A percentile compares a stretch with the other conserved stretches of the same genome.
Conservation (phyloP, 306 rosid genomes). For the Acacia confusa region DNA sequence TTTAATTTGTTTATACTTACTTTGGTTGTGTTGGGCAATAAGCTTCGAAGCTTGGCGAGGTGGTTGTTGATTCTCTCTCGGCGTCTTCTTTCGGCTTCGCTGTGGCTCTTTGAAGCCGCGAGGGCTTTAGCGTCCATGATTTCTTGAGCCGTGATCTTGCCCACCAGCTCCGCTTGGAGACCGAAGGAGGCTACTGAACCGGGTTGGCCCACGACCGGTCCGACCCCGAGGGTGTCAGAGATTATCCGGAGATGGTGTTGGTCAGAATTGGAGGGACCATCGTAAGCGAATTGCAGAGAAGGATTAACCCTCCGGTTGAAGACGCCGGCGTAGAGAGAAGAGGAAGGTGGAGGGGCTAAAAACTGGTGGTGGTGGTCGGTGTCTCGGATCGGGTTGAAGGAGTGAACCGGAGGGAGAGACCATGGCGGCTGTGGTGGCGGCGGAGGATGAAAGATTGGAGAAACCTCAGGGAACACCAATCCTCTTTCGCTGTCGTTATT, state of each 20-base stretch:
- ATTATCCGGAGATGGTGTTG: conserved; percentile 70
- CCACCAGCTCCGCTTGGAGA: conserved; percentile 81
- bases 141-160: conserved; percentile 85
- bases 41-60: conserved; percentile 83
- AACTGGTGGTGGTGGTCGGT: conserved; percentile 53
- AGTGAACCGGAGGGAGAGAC: conserved; percentile 64
- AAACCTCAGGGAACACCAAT: conserved; percentile 49
- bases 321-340: conserved; percentile 53
- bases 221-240: conserved; percentile 75
- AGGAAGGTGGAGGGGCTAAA: conserved; percentile 43
- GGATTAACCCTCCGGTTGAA: conserved; percentile 63
- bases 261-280: conserved; percentile 56
- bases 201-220: conserved; percentile 54
- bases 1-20: conserved; percentile 44
- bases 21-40: conserved; percentile 87
- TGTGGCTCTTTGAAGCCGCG: conserved; percentile 89
- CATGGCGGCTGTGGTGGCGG: conserved; percentile 24
- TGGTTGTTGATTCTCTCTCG: conserved; percentile 96
- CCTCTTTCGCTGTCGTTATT: conserved; percentile 32
- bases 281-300: conserved; percentile 70
- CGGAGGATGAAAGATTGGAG: conserved; percentile 54
- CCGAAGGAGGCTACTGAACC: conserved; percentile 67
- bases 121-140: conserved; percentile 95
- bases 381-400: conserved; percentile 49
- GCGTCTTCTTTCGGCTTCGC: conserved; percentile 91